A percentile compares a stretch with the other conserved stretches of the same genome.
phyloP scores from a whole-genome alignment of 257 asterid genomes.

The Solanum appendiculatum region DNA sequence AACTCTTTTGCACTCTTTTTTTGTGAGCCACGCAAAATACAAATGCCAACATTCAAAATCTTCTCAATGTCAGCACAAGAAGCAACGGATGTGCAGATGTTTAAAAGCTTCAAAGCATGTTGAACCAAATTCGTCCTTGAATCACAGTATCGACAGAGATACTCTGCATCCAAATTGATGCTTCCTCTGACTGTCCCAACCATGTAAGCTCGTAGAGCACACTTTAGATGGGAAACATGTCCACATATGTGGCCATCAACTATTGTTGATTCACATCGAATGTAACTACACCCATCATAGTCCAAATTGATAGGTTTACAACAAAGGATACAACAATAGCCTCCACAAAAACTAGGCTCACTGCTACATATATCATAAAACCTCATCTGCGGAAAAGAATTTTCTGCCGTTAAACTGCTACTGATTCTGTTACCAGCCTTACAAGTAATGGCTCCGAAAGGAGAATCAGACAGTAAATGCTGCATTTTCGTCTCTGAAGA shows the following conservation, averaged over 20 bases:
- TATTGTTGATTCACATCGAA: conserved; percentile 50
- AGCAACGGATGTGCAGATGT: conserved; percentile 31
- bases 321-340: conserved; percentile 81
- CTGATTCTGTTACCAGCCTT: conserved; percentile 50
- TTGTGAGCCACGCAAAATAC: conserved; percentile 43
- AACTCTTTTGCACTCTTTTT: conserved; percentile 39
- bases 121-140: conserved; percentile 56
- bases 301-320: conserved; percentile 25
- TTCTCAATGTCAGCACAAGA: conserved; percentile 35
- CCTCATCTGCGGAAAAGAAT: conserved; percentile 27
- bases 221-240: conserved; percentile 62
- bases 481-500: neutral
- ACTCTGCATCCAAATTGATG: conserved; percentile 71
- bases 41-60: conserved; percentile 35
- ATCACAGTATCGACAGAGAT: conserved; percentile 82
- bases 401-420: conserved; percentile 34
- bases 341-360: conserved; percentile 64
- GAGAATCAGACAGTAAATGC: conserved; percentile 2
- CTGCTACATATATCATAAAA: conserved; percentile 62
- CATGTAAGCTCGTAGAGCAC: conserved; percentile 74
- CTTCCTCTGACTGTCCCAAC: conserved; percentile 78
- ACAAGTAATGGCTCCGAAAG: conserved; percentile 17
- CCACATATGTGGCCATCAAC: conserved; percentile 46
- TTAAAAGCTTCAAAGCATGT: conserved; percentile 37
- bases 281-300: conserved; percentile 26